Conservation (phyloP, 2,329 filamentous ascomycete species). For the Chrysosporium keratinophilum region DNA sequence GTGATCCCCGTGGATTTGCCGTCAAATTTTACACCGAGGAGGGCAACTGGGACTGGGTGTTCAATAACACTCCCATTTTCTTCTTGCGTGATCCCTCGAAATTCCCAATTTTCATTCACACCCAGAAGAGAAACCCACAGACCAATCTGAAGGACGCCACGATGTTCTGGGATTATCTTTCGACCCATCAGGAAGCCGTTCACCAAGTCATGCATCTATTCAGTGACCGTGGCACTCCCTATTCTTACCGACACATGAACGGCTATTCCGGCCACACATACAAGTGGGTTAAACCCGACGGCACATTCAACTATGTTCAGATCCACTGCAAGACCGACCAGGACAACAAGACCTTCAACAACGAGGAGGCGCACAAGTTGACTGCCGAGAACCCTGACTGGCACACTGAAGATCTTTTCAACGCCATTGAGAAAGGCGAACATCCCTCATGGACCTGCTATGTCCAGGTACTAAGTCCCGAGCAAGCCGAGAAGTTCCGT, state of each 20-base stretch:
- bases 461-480: slow-evolving; percentile 53
- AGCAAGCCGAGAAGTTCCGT: slow-evolving; percentile 50
- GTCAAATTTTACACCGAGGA: slow-evolving; percentile 64
- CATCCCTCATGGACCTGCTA: slow-evolving; percentile 55
- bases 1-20: slow-evolving; percentile 62
- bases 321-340: slow-evolving; percentile 55
- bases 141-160: slow-evolving; percentile 60
- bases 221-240: slow-evolving; percentile 55
- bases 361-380: slow-evolving; percentile 47
- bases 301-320: slow-evolving; percentile 56
- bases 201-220: slow-evolving; percentile 59
- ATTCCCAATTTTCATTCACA: slow-evolving; percentile 64
- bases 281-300: slow-evolving; percentile 57
- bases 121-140: slow-evolving; percentile 62
- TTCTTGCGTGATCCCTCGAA: slow-evolving; percentile 65
- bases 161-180: slow-evolving; percentile 58
- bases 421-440: slow-evolving; percentile 52
- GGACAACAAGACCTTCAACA: slow-evolving; percentile 50
- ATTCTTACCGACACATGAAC: slow-evolving; percentile 56
- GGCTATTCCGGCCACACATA: slow-evolving; percentile 58
- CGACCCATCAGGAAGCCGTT: slow-evolving; percentile 51
- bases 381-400: slow-evolving; percentile 52
- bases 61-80: slow-evolving; percentile 53
- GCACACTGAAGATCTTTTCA: slow-evolving; percentile 54
- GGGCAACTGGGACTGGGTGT: slow-evolving; percentile 62